Evolutionary conservation across 176 grass and related monocot species (phyloP).

Genomic region (Miscanthus lutarioriparius): DNA sequence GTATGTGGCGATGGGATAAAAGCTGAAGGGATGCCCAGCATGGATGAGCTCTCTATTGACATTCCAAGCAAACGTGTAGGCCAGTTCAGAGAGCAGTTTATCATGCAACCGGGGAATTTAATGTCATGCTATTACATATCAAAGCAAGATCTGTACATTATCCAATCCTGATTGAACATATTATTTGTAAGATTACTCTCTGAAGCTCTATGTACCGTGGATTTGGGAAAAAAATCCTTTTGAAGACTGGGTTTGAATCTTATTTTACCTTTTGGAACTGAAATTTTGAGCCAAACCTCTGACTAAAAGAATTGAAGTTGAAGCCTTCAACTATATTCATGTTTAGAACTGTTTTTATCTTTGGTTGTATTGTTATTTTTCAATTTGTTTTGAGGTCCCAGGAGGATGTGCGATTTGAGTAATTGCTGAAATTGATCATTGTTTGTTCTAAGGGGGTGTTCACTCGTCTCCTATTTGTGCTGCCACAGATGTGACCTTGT

Average conservation of each 20-base stretch:
- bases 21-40: constrained; percentile 79
- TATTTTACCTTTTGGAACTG: neutral
- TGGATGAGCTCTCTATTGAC: constrained; percentile 68
- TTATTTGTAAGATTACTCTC: constrained; percentile 23
- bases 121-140: constrained; percentile 69
- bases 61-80: constrained; percentile 70
- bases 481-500: neutral
- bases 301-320: neutral
- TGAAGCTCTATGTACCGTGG: neutral
- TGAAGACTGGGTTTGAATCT: neutral
- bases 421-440: too few relatives aligned
- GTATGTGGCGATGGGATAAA: constrained; percentile 80
- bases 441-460: too few relatives aligned
- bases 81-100: constrained; percentile 77
- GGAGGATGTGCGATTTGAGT: too few relatives aligned
- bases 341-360: too few relatives aligned
- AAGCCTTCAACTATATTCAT: neutral
- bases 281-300: neutral
- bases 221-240: neutral
- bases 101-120: constrained; percentile 62
- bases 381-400: too few relatives aligned
- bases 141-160: constrained; percentile 85
- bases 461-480: neutral
- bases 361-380: too few relatives aligned
- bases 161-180: constrained; percentile 37